Evolutionary conservation across 768 basidiomycete species (phyloP), one percentile per base, ranked within the genome.

Genomic region (Cystobasidium tubakii): DNA sequence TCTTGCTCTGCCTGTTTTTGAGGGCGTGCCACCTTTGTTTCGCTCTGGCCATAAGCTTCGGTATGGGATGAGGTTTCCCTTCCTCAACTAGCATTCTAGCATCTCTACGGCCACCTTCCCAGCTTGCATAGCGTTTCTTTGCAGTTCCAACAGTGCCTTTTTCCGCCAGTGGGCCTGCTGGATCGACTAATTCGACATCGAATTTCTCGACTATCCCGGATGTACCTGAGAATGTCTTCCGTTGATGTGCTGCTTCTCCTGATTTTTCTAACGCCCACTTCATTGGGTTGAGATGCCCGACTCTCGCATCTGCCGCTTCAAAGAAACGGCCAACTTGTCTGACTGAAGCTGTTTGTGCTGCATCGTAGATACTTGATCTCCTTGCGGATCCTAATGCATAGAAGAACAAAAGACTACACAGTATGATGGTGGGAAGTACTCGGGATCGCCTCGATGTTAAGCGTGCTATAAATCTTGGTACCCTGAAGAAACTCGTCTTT

Each of bases 1-100:
- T 89, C 77, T 85, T 86, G 81, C 90, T 92, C 82, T 98, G 95
- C 44, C 84, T 83, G 0, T 82, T 83, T n/a, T 97, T 81, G 77
- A 88, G 85, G 0, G 73, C 77, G 0, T 78, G 75, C 85, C 86
- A 86, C 23, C 76, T 76, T 43, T 75, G 66, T 74, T 85, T 82
- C 1, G 83, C 82, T 1, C 77, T 73, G 29, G 80, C 74, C 36
- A 84, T 83, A 13, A 86, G 79, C 44, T 84, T 83, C 60, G 80
- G 82, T 53, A 86, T 83, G 0, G 85, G 86, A 77, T 86, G 85
- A 15, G 54, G 60, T 53, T 77, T 73, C 21, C 78, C 78, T 66
- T 76, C 75, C 43, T 73, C 62, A 25, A 79, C 46, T n/a, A 66
- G n/a, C 29, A 78, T 44, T 34, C 78, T 53, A 15, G 74, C 65